Evolutionary conservation across 768 basidiomycete species (phyloP), one percentile per base, ranked within the genome.

Genomic region (Leucogyrophana mollusca): DNA sequence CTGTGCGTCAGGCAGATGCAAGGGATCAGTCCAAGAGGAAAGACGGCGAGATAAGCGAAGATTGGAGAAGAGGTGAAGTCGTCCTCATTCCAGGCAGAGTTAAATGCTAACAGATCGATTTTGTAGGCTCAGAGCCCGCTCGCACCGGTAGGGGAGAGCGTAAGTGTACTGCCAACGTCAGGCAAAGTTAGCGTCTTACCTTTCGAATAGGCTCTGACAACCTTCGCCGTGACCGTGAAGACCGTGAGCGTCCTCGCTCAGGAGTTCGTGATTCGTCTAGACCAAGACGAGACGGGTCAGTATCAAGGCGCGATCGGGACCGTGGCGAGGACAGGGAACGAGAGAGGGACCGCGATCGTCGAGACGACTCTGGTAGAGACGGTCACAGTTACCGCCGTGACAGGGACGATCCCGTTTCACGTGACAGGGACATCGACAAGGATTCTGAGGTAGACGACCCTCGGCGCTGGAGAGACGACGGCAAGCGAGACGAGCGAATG

Each of bases 391-490:
- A 40, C 37, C 62, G 62, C 41, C 62, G 56, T 40, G 66, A 67
- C 41, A 61, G 47, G 38, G 68, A 70, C 18, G 69, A 77, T 36
- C 7, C 13, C 18, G 13, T 33, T 18, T 16, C 52, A 62, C 21
- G 71, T 13, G 70, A 69, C 17, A 60, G 56, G 41, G 73, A 78
- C 44, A 50, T 64, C 39, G 77, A 76, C 21, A 71, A 73, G 16
- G 79, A 80, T 27, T 57, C 50, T n/a, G 82, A 82, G 13, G 66
- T 66, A 7, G 87, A 89, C 35, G 86, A 90, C 54, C 69, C 82
- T 20, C 74, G 89, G 43, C 79, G 82, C 49, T 91, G 88, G 88
- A 74, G 86, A 55, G 88, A 91, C 58, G 88, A 90, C 54, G 88
- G 88, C 13, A 86, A 80, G 62, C 77, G 88, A 38, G 88, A 91